A percentile compares a stretch with the other conserved stretches of the same genome.
Evolutionary conservation across 768 basidiomycete species (phyloP).

Genomic region (Podaxis carcinomalis): DNA sequence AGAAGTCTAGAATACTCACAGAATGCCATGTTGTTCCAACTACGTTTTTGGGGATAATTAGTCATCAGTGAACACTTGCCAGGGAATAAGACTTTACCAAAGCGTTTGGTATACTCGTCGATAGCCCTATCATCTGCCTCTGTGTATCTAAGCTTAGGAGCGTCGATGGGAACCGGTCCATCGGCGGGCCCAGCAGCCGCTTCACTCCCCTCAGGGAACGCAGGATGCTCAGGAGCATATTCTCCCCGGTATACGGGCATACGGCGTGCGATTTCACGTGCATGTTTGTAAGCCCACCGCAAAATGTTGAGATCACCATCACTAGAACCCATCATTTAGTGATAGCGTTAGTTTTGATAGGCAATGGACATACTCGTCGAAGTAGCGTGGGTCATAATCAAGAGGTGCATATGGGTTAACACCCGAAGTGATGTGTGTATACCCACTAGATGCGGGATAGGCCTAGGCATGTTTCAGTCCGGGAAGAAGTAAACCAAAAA

Average conservation of each 20-base stretch:
- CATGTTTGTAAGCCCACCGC: conserved; percentile 50
- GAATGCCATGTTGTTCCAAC: conserved; percentile 45
- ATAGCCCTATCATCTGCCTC: conserved; percentile 38
- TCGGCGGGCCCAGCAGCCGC: conserved; percentile 21
- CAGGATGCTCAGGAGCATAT: conserved; percentile 28
- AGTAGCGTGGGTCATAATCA: conserved; percentile 42
- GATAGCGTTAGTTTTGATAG: too few relatives aligned
- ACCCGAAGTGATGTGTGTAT: conserved; percentile 43
- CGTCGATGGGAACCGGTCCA: conserved; percentile 27
- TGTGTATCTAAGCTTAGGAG: conserved; percentile 37
- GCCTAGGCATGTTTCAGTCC: background rate
- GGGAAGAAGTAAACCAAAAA: background rate
- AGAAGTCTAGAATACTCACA: conserved; percentile 20
- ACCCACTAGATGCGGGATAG: conserved; percentile 43
- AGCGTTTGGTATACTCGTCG: conserved; percentile 31
- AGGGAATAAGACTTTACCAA: conserved; percentile 19
- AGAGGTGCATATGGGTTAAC: conserved; percentile 35
- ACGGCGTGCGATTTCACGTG: conserved; percentile 50
- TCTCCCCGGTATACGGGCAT: conserved; percentile 44
- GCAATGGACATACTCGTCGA: conserved; percentile 33
- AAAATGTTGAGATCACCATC: conserved; percentile 41
- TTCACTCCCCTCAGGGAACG: conserved; percentile 29
- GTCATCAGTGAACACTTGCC: background rate
- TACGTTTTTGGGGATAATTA: conserved; percentile 11
- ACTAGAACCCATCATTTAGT: conserved; percentile 17